Base-by-base conservation (phyloP, 768 basidiomycete species). In the Termitomyces sp. region DNA sequence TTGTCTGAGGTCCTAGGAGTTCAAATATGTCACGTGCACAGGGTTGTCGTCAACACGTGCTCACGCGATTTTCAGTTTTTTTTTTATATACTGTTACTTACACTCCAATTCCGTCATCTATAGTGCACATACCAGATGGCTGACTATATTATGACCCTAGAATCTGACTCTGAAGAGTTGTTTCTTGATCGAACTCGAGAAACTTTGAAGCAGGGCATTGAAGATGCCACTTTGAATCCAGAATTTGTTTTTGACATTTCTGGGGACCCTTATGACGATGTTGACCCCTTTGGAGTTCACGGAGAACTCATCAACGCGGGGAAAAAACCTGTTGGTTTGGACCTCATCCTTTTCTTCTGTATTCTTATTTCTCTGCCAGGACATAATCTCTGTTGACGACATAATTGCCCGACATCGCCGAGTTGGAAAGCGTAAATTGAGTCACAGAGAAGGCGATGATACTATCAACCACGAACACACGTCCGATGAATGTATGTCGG, bases 311-410 rank as follows among this genome's bases (percentile, higher is more conserved):
- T 87, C 31, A 82, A 83, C 72, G 79, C 77, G 44, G 82, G 85
- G 43, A 78, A 74, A 54, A 88, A 82, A 70, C 84, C 81, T 27
- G 88, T 89, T 68, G 58, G 79, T 72, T 61, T 37, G 20, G 48
- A 57, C 50, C 27, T 13, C 44, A 52, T 36, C 41, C 46, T 39
- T 29, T 34, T 31, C 18, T 37, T 53, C 1, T 32, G 20, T 34
- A 10, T 49, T 52, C 53, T 60, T 37, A 59, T 54, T 53, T 39
- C 26, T 55, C 9, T 34, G 34, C 27, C 61, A 92, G 87, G 74
- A 82, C 68, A 86, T 87, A n/a, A 83, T 96, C 53, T 92, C 88
- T 46, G 87, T 98, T 10, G 90, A 96, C 69, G 92, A 96, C 65
- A 95, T 98, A 59, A 95, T 98, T 69, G 86, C 86, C 51, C 81